A percentile compares a stretch with the other conserved stretches of the same genome.
Conservation (phyloP, 73 alveolate species). For the Tetrahymena malaccensis region DNA sequence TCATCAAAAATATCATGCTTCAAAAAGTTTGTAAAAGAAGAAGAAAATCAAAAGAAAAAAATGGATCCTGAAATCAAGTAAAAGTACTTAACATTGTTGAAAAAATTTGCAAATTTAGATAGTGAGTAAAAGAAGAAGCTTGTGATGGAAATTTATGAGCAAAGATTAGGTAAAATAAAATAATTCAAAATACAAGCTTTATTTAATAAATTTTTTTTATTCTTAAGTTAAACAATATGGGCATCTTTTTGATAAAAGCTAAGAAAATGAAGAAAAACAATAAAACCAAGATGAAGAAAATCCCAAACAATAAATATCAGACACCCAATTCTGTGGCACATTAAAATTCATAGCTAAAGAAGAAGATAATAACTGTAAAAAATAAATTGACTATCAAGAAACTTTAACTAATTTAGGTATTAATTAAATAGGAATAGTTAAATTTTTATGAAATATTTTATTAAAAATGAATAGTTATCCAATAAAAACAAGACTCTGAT, state of each 20-base stretch:
- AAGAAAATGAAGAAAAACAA: background rate
- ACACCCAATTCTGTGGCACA: background rate
- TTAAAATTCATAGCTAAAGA: background rate
- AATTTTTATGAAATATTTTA: no score
- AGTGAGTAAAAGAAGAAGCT: background rate
- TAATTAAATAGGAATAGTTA: no score
- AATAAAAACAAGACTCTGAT: no score
- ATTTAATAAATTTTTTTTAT: no score
- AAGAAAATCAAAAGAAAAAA: background rate
- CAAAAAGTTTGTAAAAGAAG: background rate
- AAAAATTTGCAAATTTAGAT: no score
- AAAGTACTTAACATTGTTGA: background rate
- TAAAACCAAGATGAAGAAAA: background rate
- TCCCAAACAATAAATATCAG: background rate
- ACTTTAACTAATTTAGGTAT: background rate
- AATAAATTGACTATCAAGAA: no score
- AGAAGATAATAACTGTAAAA: no score
- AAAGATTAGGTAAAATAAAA: background rate
- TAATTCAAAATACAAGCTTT: no score
- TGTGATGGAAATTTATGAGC: background rate
- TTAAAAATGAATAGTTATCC: no score
- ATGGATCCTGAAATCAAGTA: background rate
- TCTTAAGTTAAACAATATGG: no score
- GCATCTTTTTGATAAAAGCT: background rate
- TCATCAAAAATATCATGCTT: background rate